Percentiles rank a stretch among this genome's conserved stretches.
phyloP scores from a whole-genome alignment of 169 alveolate species.

The Plasmodium adleri region DNA sequence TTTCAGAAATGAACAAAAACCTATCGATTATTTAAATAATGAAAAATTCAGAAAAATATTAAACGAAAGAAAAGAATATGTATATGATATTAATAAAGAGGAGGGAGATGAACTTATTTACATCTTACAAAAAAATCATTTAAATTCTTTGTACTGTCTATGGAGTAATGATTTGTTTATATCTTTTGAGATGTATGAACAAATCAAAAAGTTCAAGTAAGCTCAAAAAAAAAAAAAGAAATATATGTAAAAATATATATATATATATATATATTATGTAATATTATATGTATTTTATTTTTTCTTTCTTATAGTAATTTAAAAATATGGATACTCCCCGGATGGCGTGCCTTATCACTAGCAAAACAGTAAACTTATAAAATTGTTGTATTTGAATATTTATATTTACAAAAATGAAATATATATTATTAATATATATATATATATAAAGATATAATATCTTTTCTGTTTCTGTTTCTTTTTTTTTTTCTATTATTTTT shows the following conservation, averaged over 20 bases:
- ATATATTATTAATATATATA: not conserved
- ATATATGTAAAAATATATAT: not conserved
- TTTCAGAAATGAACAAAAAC: conserved; percentile 49
- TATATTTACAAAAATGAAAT: not conserved
- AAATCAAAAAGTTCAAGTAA: conserved; percentile 54
- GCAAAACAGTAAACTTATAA: conserved; percentile 36
- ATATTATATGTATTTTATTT: not conserved
- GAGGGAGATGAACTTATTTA: conserved; percentile 66
- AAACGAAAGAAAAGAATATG: conserved; percentile 11
- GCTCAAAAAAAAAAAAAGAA: not conserved
- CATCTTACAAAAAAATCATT: conserved; percentile 50
- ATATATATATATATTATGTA: not conserved
- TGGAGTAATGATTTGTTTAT: conserved; percentile 74
- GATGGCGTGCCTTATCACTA: conserved; percentile 71
- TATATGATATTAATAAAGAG: conserved; percentile 32
- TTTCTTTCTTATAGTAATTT: conserved; percentile 34
- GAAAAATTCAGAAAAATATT: conserved; percentile 46
- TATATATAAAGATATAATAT: conserved; percentile 2
- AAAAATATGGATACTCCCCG: conserved; percentile 73
- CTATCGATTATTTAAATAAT: conserved; percentile 38
- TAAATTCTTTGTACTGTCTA: conserved; percentile 51
- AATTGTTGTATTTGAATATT: not conserved
- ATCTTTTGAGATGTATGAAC: conserved; percentile 63
- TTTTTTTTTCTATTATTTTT: too few species aligned
- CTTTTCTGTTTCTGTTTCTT: not conserved